These are phyloP conservation scores for Chrysophaeum taylorii DNA, from an alignment of 352 stramenopile species.

Conservation along the genomic window DNA sequence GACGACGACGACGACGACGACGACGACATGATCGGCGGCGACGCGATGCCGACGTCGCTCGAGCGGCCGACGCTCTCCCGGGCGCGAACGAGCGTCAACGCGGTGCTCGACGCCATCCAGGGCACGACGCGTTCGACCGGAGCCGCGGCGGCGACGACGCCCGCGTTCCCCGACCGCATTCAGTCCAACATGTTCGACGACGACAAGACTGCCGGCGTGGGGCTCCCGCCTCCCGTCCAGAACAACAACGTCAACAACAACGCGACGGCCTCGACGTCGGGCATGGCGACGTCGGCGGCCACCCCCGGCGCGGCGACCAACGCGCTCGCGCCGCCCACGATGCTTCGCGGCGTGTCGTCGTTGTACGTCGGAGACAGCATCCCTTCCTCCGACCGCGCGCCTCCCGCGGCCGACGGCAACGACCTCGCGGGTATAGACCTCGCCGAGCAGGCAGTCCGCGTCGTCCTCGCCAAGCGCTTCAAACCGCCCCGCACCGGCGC, in stretches of 20 bases:
- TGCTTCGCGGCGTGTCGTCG: not conserved
- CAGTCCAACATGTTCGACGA: not conserved
- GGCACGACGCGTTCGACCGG: no score
- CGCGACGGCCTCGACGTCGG: not conserved
- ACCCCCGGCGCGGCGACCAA: not conserved
- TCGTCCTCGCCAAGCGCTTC: slow-evolving; percentile 5
- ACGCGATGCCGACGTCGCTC: not conserved
- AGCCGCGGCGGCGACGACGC: not conserved
- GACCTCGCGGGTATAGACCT: not conserved
- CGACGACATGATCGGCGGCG: no score
- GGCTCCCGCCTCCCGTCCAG: no score
- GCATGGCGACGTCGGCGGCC: not conserved
- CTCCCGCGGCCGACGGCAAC: not conserved
- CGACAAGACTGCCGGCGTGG: not conserved
- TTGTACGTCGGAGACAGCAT: not conserved
- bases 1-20: no score
- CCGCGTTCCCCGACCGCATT: not conserved
- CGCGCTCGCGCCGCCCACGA: not conserved
- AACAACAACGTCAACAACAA: not conserved
- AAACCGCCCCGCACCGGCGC: not conserved
- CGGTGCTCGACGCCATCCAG: no score
- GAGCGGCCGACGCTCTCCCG: no score
- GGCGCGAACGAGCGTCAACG: no score
- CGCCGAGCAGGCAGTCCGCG: not conserved
- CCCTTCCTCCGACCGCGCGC: not conserved